Base-by-base conservation (phyloP, 2,329 filamentous ascomycete species). In the Microsporum canis region DNA sequence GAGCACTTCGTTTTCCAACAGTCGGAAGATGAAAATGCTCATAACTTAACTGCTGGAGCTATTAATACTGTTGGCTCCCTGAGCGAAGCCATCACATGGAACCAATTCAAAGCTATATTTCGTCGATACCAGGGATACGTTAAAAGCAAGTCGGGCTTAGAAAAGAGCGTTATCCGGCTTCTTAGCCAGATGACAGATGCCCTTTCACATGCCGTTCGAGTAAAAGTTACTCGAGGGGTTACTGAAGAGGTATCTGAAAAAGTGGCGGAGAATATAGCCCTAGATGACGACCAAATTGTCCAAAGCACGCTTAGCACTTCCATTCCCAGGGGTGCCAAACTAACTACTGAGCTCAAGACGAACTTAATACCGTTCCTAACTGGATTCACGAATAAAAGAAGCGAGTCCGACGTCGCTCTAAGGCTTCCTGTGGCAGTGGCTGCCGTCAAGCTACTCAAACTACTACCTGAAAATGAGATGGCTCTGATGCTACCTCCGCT, bases 1-100 rank as follows among this genome's bases (percentile, higher is more conserved):
- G 94, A 99, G 70, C 91, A 96, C 71, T 97, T 96, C 70, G 87
- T 96, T 29, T 92, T 96, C 70, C 88, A 91, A 62, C 84, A 88
- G 63, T 84, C 83, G 3, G 88, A 90, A 56, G 90, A 96, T 71
- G 91, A 85, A 63, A 78, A 77, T 55, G 80, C 90, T 39, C 88
- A 95, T 66, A 92, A 91, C 57, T 79, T 97, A 59, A 86, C 90
- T 57, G 90, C 91, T 14, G 90, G 96, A 72, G 86, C 92, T 3
- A 87, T 91, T n/a, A 83, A 81, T 7, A 88, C 91, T 0, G 87
- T 99, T 62, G 87, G 88, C 1, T 80, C 82, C 31, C 74, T 99
- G 61, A 85, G 88, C 3, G 80, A 83, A 63, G 89, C 85, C 63
- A 75, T 99, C 12, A 89, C 94, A 69, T 97, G 92, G 91, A 86